Percentiles rank a stretch among this genome's conserved stretches.
Conservation (phyloP, 2,329 filamentous ascomycete genomes). For the Simplicillium sp. region DNA sequence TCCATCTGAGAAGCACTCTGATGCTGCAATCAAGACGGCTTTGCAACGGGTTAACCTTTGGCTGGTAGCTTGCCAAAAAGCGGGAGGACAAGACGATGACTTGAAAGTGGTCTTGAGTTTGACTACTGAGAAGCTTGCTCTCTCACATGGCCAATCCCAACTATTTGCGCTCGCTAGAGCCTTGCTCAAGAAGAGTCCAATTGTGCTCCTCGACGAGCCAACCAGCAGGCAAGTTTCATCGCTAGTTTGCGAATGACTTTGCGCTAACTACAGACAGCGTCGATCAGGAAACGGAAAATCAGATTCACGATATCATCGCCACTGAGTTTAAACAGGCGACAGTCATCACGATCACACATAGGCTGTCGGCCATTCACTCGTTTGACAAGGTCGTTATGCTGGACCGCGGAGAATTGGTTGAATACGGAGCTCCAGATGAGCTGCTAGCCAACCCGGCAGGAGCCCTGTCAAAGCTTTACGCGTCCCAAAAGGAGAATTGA, state of each 20-base stretch:
- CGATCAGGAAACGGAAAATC: conserved; percentile 1
- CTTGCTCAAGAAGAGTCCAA: conserved; percentile 10
- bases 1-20: background rate
- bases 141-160: conserved; percentile 21
- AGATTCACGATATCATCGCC: conserved; percentile 1
- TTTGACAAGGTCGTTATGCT: conserved; percentile 3
- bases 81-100: background rate
- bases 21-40: conserved; percentile 1
- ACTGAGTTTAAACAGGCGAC: conserved; percentile 3
- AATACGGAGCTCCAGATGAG: conserved; percentile 5
- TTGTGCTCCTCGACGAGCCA: conserved; percentile 7
- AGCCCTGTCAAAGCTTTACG: conserved; percentile 3
- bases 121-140: conserved; percentile 2
- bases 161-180: conserved; percentile 18
- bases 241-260: conserved; percentile 3
- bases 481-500: background rate
- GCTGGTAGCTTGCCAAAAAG: background rate
- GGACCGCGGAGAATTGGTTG: conserved; percentile 3
- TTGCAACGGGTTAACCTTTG: conserved; percentile 3
- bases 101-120: conserved; percentile 2
- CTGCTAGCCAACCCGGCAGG: conserved; percentile 4
- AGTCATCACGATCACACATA: conserved; percentile 5
- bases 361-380: background rate
- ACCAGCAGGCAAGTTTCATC: conserved; percentile 5
- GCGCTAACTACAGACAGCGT: conserved; percentile 4